Percentiles rank a stretch among this genome's conserved stretches.
phyloP scores from a whole-genome alignment of 768 basidiomycete species.

The Macrolepiota fuliginosa region DNA sequence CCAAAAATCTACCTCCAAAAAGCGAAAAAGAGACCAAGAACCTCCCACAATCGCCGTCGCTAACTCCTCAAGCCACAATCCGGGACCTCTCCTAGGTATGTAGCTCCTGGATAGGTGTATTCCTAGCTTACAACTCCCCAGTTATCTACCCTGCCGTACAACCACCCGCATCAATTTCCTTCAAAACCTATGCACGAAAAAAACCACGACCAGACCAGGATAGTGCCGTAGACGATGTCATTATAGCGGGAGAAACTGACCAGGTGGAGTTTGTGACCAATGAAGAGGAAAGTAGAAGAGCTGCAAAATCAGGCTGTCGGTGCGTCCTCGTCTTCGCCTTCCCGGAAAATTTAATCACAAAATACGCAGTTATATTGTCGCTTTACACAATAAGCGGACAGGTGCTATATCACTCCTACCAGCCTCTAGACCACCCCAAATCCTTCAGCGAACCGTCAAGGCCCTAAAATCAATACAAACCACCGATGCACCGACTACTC shows the following conservation, averaged over 20 bases:
- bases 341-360: conserved; percentile 4
- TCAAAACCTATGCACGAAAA: conserved; percentile 56
- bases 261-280: conserved; percentile 78
- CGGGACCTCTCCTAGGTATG: conserved; percentile 40
- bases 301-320: conserved; percentile 64
- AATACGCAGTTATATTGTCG: conserved; percentile 71
- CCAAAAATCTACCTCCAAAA: conserved; percentile 37
- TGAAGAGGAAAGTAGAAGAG: conserved; percentile 47
- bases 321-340: conserved; percentile 31
- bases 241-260: conserved; percentile 83
- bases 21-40: conserved; percentile 35
- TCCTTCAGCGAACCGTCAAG: conserved; percentile 80
- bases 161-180: conserved; percentile 55
- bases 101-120: background rate
- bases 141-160: conserved; percentile 61
- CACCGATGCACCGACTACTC: conserved; percentile 44
- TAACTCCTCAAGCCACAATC: conserved; percentile 25
- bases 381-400: conserved; percentile 75
- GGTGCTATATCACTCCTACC: conserved; percentile 69
- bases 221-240: conserved; percentile 28
- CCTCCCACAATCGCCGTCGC: conserved; percentile 27
- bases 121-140: conserved; percentile 13
- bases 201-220: conserved; percentile 29
- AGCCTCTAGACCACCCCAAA: conserved; percentile 58
- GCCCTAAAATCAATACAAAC: conserved; percentile 67